A percentile compares a stretch with the other conserved stretches of the same genome.
Evolutionary conservation across 345 rosid species (phyloP).

Genomic region (Hibiscus syriacus): DNA sequence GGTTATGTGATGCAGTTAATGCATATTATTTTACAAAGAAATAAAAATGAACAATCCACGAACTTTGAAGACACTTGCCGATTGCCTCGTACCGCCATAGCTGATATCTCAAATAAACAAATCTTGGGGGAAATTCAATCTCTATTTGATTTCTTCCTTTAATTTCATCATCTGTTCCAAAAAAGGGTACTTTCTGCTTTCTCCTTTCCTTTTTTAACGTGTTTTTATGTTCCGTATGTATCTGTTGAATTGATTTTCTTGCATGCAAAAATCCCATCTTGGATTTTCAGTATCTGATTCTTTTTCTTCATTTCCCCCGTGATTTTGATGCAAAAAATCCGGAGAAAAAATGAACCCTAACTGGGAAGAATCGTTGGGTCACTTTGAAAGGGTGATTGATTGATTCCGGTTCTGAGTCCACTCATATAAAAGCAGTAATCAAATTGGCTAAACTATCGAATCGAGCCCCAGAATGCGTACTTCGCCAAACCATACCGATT

Average conservation of each 20-base stretch:
- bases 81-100: background rate
- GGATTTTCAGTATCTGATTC: too few species aligned
- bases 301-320: too few species aligned
- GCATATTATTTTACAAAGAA: background rate
- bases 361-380: constrained; percentile 39
- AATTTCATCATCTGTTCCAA: background rate
- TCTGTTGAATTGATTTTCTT: background rate
- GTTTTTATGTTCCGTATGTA: background rate
- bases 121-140: background rate
- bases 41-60: background rate
- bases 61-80: background rate
- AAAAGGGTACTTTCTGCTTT: background rate
- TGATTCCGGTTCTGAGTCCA: constrained; percentile 23
- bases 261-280: background rate
- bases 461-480: constrained; percentile 22
- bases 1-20: too few species aligned
- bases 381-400: constrained; percentile 26
- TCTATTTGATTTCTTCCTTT: background rate
- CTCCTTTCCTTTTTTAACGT: background rate
- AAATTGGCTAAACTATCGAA: constrained; percentile 29
- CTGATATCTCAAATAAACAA: background rate
- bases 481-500: constrained; percentile 28
- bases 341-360: constrained; percentile 10
- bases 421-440: constrained; percentile 29
- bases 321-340: constrained; percentile 9